Evolutionary conservation across 176 grass and related monocot genomes (phyloP).

Genomic region (Eragrostis nindensis): DNA sequence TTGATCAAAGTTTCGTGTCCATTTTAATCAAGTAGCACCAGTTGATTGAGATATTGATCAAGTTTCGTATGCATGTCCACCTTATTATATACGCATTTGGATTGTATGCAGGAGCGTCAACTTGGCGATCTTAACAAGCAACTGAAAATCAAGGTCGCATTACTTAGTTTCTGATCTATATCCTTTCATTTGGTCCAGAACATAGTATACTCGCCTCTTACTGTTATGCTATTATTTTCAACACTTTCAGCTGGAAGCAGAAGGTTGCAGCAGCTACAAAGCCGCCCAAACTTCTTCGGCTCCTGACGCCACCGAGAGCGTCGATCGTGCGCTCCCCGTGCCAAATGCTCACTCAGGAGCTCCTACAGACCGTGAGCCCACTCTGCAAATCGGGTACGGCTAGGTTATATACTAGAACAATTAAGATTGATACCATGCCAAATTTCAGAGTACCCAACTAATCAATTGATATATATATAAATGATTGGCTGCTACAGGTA

Average conservation of each 20-base stretch:
- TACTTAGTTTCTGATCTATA: not conserved
- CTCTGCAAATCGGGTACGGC: constrained; percentile 68
- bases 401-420: not conserved
- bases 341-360: constrained; percentile 37
- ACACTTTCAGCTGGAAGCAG: constrained; percentile 61
- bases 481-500: constrained; percentile 45
- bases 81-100: not conserved
- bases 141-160: constrained; percentile 54
- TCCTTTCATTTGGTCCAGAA: not conserved
- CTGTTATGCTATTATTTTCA: not conserved
- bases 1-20: too few species aligned
- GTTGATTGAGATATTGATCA: not conserved
- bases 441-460: not conserved
- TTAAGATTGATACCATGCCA: not conserved
- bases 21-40: too few species aligned
- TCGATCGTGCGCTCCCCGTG: constrained; percentile 9
- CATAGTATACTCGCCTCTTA: not conserved
- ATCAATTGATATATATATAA: not conserved
- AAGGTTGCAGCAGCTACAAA: constrained; percentile 46
- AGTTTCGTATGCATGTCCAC: not conserved
- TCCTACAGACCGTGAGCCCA: constrained; percentile 56
- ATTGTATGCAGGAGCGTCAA: constrained; percentile 60
- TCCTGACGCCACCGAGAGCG: constrained; percentile 10
- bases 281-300: constrained; percentile 50
- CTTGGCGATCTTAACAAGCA: constrained; percentile 77